phyloP scores from a whole-genome alignment of 768 basidiomycete genomes.

The Trametes sanguinea region DNA sequence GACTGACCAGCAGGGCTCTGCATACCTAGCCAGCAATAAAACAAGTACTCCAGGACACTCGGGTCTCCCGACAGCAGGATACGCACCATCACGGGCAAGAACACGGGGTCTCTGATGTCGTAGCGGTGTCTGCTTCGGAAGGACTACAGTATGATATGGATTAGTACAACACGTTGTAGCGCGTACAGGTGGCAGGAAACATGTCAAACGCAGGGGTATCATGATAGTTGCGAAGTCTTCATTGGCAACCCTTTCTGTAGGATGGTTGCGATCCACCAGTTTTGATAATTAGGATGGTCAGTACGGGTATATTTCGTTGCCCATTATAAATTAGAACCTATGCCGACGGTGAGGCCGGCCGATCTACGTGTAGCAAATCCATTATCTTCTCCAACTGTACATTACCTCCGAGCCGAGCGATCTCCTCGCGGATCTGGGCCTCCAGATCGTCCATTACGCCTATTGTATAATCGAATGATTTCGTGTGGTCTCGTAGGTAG shows the following conservation, averaged over 20 bases:
- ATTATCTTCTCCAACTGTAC: slow-evolving; percentile 56
- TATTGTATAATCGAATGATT: slow-evolving; percentile 87
- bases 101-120: too few relatives aligned
- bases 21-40: background rate
- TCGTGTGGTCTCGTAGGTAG: slow-evolving; percentile 74
- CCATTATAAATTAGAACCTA: background rate
- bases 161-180: too few relatives aligned
- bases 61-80: background rate
- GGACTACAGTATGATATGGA: too few relatives aligned
- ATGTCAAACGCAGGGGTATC: too few relatives aligned
- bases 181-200: too few relatives aligned
- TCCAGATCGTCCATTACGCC: slow-evolving; percentile 68
- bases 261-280: too few relatives aligned
- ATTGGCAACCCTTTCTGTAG: too few relatives aligned
- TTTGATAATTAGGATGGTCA: too few relatives aligned
- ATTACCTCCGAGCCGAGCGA: slow-evolving; percentile 79
- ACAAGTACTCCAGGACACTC: background rate
- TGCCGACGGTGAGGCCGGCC: background rate
- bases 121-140: too few relatives aligned
- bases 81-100: too few relatives aligned
- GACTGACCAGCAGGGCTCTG: background rate
- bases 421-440: slow-evolving; percentile 65
- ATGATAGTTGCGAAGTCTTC: too few relatives aligned
- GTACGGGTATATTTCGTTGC: background rate
- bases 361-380: slow-evolving; percentile 35